Conservation (phyloP, 257 asterid species). For the Scutellaria galericulata region DNA sequence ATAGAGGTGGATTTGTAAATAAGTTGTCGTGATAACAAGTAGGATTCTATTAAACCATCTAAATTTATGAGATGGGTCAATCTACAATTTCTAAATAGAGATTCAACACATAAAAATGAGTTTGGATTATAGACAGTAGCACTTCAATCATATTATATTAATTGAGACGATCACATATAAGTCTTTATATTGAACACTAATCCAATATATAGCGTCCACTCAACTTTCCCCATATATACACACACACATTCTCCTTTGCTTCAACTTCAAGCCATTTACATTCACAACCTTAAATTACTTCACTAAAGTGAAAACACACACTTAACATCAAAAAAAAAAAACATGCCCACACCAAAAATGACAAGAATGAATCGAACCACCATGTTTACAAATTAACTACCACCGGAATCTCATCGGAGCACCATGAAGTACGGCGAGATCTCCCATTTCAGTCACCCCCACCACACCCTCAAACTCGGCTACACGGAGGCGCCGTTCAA, state of each 20-base stretch:
- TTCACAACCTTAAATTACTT: constrained; percentile 7
- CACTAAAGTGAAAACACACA: background rate
- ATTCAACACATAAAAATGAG: too few species aligned
- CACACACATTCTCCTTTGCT: constrained; percentile 37
- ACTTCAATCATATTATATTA: too few species aligned
- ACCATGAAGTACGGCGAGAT: constrained; percentile 77
- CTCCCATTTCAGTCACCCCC: constrained; percentile 78
- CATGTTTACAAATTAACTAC: constrained; percentile 15
- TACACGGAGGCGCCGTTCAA: constrained; percentile 78
- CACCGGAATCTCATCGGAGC: background rate
- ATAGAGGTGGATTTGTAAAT: too few species aligned
- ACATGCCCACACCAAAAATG: background rate
- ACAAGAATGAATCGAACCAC: background rate
- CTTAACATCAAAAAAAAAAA: background rate
- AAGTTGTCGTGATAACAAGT: too few species aligned
- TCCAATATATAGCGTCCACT: too few species aligned
- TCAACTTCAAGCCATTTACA: constrained; percentile 57
- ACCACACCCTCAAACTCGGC: constrained; percentile 61
- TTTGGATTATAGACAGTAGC: too few species aligned
- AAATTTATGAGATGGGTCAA: too few species aligned
- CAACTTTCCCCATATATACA: too few species aligned
- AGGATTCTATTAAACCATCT: too few species aligned
- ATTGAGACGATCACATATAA: too few species aligned
- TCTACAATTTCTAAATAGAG: too few species aligned
- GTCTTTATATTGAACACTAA: too few species aligned